A percentile compares a stretch with the other conserved stretches of the same genome.
Evolutionary conservation across 2,329 filamentous ascomycete species (phyloP).

Genomic region (Penicillium sp.): DNA sequence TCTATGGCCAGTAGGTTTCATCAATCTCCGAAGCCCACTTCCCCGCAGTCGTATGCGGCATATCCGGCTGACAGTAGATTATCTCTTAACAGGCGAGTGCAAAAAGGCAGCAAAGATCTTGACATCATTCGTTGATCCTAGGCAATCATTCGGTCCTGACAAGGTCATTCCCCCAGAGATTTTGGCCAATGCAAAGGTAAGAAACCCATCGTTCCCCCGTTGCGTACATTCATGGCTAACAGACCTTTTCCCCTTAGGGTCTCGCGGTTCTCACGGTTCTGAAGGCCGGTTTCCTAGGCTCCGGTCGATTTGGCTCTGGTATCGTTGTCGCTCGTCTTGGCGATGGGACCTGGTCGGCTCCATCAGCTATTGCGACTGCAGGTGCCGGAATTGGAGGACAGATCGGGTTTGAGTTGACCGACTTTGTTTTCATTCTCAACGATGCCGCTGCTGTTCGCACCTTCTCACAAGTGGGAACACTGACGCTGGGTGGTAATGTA

Average conservation of each 20-base stretch:
- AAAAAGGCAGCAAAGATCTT: slow-evolving; percentile 97
- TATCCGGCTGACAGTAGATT: slow-evolving; percentile 33
- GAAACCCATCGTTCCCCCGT: slow-evolving; percentile 7
- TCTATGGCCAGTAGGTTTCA: slow-evolving; percentile 47
- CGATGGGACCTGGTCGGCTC: slow-evolving; percentile 51
- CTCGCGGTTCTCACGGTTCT: slow-evolving; percentile 51
- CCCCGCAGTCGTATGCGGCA: slow-evolving; percentile 33
- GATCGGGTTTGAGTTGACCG: slow-evolving; percentile 52
- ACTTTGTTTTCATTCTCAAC: slow-evolving; percentile 97
- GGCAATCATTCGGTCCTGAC: slow-evolving; percentile 90
- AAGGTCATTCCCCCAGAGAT: slow-evolving; percentile 93
- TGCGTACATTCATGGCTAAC: slow-evolving; percentile 3
- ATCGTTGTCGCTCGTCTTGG: slow-evolving; percentile 49
- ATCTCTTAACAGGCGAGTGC: slow-evolving; percentile 72
- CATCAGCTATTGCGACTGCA: slow-evolving; percentile 49
- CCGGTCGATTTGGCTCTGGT: slow-evolving; percentile 51
- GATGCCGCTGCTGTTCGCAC: slow-evolving; percentile 84
- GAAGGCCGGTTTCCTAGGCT: slow-evolving; percentile 52
- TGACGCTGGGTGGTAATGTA: slow-evolving; percentile 94
- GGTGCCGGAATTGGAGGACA: slow-evolving; percentile 52
- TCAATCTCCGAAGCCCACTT: slow-evolving; percentile 19
- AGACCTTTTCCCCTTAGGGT: slow-evolving; percentile 36
- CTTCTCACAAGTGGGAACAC: slow-evolving; percentile 85
- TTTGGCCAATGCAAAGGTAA: slow-evolving; percentile 85
- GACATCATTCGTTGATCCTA: slow-evolving; percentile 88